Evolutionary conservation across 805 yeast species (phyloP).

Genomic region (Ogataea kodamae): DNA sequence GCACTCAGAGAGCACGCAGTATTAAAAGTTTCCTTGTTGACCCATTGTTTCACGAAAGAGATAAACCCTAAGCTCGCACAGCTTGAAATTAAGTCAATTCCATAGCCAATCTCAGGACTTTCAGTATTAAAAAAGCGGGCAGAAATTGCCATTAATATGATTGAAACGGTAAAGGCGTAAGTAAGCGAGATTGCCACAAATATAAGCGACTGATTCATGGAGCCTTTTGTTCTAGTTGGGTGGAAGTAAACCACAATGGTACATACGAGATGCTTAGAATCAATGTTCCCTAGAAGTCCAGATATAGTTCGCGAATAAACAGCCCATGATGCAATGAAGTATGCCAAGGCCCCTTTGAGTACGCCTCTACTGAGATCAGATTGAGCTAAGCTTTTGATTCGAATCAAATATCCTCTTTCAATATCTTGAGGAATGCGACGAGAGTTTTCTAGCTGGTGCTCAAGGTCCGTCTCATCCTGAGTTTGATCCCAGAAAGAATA

Average conservation of each 20-base stretch:
- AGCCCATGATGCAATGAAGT: conserved; percentile 66
- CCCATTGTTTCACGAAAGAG: conserved; percentile 65
- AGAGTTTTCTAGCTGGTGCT: conserved; percentile 8
- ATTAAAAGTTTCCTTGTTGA: conserved; percentile 66
- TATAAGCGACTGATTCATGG: conserved; percentile 70
- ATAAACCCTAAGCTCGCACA: conserved; percentile 60
- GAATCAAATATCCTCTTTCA: conserved; percentile 9
- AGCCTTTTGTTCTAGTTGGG: conserved; percentile 73
- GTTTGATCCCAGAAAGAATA: conserved; percentile 31
- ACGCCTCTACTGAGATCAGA: conserved; percentile 29
- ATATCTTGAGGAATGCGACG: conserved; percentile 9
- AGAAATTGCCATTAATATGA: conserved; percentile 50
- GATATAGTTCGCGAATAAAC: conserved; percentile 57
- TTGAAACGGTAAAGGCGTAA: conserved; percentile 51
- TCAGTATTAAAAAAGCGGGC: conserved; percentile 37
- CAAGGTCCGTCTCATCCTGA: conserved; percentile 21
- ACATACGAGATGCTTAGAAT: conserved; percentile 77
- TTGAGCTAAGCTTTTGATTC: not conserved
- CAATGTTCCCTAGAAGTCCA: conserved; percentile 55
- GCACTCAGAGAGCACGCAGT: conserved; percentile 80
- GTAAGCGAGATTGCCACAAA: conserved; percentile 55
- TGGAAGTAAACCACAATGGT: conserved; percentile 84
- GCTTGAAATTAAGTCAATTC: conserved; percentile 51
- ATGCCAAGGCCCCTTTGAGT: conserved; percentile 70
- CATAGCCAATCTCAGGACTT: conserved; percentile 44